phyloP scores from a whole-genome alignment of 1,284 basidiomycete species.

The Rugosomyces carneus region DNA sequence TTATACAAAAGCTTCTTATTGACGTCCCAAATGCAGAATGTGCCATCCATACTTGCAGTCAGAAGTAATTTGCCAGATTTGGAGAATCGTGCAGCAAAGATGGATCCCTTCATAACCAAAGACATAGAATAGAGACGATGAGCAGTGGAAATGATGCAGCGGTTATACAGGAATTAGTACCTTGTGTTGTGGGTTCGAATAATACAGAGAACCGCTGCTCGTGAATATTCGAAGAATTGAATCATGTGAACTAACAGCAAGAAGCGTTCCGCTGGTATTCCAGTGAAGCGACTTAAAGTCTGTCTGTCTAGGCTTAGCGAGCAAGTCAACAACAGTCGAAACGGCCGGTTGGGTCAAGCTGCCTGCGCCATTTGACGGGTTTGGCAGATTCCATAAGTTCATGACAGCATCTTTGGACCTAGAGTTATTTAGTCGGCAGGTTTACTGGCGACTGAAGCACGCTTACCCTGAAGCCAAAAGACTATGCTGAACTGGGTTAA shows the following conservation, averaged over 20 bases:
- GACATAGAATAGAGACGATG: slow-evolving; percentile 12
- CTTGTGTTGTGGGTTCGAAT: slow-evolving; percentile 56
- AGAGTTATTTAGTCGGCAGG: slow-evolving; percentile 5
- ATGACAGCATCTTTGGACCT: slow-evolving; percentile 75
- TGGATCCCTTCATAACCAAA: slow-evolving; percentile 59
- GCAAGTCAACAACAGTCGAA: slow-evolving; percentile 45
- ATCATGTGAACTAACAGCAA: slow-evolving; percentile 74
- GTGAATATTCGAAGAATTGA: slow-evolving; percentile 60
- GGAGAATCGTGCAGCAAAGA: slow-evolving; percentile 72
- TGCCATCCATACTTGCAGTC: slow-evolving; percentile 69
- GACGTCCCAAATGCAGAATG: slow-evolving; percentile 75
- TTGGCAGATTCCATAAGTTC: slow-evolving; percentile 68
- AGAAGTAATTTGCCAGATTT: slow-evolving; percentile 61
- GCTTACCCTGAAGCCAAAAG: slow-evolving; percentile 70
- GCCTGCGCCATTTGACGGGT: slow-evolving; percentile 25
- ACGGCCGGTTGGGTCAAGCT: slow-evolving; percentile 29
- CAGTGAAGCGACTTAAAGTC: slow-evolving; percentile 73
- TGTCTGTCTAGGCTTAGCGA: slow-evolving; percentile 38
- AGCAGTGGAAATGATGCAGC: no score
- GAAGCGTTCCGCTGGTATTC: slow-evolving; percentile 61
- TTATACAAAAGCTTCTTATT: slow-evolving; percentile 49
- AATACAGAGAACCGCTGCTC: slow-evolving; percentile 50
- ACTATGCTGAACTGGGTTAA: slow-evolving; percentile 62
- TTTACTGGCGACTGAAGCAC: slow-evolving; percentile 1
- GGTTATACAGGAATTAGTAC: slow-evolving; percentile 31